phyloP scores from a whole-genome alignment of 1,284 basidiomycete species.

The Cutaneotrichosporon cavernicola region DNA sequence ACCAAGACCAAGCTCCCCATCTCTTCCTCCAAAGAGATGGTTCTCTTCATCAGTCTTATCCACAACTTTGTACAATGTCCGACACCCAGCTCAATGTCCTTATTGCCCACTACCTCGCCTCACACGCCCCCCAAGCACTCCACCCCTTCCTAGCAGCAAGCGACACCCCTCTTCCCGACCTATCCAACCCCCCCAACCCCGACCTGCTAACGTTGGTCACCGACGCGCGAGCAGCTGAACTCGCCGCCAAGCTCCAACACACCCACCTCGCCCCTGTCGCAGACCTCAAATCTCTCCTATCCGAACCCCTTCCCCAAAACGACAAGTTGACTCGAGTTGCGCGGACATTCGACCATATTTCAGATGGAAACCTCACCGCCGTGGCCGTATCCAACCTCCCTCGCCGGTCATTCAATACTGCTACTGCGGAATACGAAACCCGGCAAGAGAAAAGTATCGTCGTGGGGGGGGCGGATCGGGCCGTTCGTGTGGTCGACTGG shows the following conservation, averaged over 20 bases:
- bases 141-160: slow-evolving; percentile 41
- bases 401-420: slow-evolving; percentile 43
- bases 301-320: slow-evolving; percentile 22
- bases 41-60: not conserved
- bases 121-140: slow-evolving; percentile 43
- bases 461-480: slow-evolving; percentile 80
- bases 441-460: slow-evolving; percentile 57
- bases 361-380: slow-evolving; percentile 44
- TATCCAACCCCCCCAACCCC: slow-evolving; percentile 31
- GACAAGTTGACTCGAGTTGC: slow-evolving; percentile 27
- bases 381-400: slow-evolving; percentile 35
- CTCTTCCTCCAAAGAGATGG: not conserved
- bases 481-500: slow-evolving; percentile 69
- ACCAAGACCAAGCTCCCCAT: not conserved
- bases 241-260: slow-evolving; percentile 25
- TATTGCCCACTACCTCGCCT: slow-evolving; percentile 47
- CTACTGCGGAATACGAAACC: slow-evolving; percentile 40
- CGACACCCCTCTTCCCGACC: slow-evolving; percentile 31
- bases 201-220: slow-evolving; percentile 44
- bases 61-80: not conserved
- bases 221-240: slow-evolving; percentile 32
- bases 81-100: slow-evolving; percentile 29
- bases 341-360: slow-evolving; percentile 36
- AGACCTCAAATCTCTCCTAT: slow-evolving; percentile 29
- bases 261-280: slow-evolving; percentile 20